These are phyloP conservation scores for Phalaenopsis hybrid DNA, from an alignment of 116 monocot species.

Conservation along the genomic window DNA sequence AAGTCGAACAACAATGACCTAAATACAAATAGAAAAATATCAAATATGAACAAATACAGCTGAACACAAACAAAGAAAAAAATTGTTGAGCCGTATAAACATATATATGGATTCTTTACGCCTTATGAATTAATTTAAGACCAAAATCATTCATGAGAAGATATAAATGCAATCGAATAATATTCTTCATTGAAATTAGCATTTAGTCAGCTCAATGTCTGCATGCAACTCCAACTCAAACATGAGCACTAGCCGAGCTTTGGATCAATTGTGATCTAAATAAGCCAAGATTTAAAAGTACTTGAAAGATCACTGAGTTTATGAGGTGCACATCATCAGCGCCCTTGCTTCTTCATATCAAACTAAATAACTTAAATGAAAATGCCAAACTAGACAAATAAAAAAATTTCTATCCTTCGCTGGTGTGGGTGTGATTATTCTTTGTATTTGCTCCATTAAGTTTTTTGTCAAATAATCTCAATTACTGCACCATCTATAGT, in stretches of 20 bases:
- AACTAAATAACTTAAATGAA: background rate
- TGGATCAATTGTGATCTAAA: background rate
- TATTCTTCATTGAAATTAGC: background rate
- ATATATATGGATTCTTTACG: too few species aligned
- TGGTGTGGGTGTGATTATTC: too few species aligned
- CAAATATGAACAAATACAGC: too few species aligned
- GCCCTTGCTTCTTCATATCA: background rate
- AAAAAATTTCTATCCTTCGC: background rate
- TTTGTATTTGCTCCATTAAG: too few species aligned
- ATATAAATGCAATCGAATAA: background rate
- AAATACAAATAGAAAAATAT: too few species aligned
- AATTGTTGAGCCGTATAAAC: too few species aligned
- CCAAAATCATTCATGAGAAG: too few species aligned
- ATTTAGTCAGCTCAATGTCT: background rate
- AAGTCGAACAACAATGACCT: too few species aligned
- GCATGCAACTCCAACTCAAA: background rate
- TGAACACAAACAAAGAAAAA: too few species aligned
- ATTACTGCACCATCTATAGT: too few species aligned
- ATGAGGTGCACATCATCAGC: background rate
- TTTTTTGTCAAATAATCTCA: too few species aligned
- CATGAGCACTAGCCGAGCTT: background rate
- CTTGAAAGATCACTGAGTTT: background rate
- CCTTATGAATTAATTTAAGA: too few species aligned
- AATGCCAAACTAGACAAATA: background rate
- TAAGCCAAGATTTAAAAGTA: background rate